Base-by-base conservation (phyloP, 768 basidiomycete species). In the Pholiota molesta region DNA sequence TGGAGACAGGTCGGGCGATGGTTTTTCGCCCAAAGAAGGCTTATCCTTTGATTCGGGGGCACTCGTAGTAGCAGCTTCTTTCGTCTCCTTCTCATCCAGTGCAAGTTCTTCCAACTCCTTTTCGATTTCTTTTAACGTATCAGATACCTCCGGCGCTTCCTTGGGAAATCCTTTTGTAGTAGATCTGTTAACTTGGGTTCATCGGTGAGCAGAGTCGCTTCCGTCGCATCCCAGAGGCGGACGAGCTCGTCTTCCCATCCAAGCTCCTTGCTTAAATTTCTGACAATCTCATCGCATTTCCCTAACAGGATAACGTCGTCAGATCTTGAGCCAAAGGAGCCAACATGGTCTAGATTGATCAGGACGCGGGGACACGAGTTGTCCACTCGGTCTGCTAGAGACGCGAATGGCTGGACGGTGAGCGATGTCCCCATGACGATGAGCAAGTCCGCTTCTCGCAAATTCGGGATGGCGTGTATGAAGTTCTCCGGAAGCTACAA, bases 401-500 rank as follows among this genome's bases (percentile, higher is more conserved):
- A 85, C 5, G 95, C 94, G 72, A 99, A 97, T 1, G 94, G 94
- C 56, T 90, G 86, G 11, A 95, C 92, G 0, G 86, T 88, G 52
- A 97, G 81, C 1, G 94, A 96, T 0, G 96, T 98, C 28, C 96
- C 95, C 66, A 97, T 88, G 49, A 97, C 85, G 67, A 98, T 88
- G 40, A 97, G 83, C 21, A 99, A 82, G 73, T 99, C 95, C 8
- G 92, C 93, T n/a, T 79, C 63, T 5, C 69, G 68, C 31, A 97
- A 72, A 19, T 78, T 75, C 0, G 78, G 78, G 6, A 91, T 76
- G 16, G 85, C 78, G 1, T 69, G 53, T 64, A 88, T 83, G 75
- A 97, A 98, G 21, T 76, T 72, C 0, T 79, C 73, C 0, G 96
- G 95, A 4, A 98, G 85, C 93, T 94, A 65, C 13, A 57, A 26